phyloP scores from a whole-genome alignment of 345 rosid genomes.

The Murraya koenigii region DNA sequence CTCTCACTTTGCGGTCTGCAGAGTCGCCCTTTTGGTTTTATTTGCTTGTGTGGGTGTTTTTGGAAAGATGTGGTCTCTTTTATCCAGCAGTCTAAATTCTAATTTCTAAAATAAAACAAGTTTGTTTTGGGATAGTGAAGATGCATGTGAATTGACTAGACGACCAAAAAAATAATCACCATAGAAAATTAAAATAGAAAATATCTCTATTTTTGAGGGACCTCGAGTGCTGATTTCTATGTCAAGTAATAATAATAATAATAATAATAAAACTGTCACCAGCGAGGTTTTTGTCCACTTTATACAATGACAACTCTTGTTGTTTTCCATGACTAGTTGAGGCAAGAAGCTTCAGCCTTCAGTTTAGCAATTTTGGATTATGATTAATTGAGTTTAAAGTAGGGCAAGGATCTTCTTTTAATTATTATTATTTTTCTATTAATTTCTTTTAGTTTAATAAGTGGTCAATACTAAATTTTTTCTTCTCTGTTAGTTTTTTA shows the following conservation, averaged over 20 bases:
- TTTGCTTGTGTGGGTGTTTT: slow-evolving; percentile 20
- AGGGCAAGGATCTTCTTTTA: too few species aligned
- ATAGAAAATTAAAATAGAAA: not conserved
- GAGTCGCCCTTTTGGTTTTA: slow-evolving; percentile 17
- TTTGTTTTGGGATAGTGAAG: slow-evolving; percentile 10
- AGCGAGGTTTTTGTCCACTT: slow-evolving; percentile 34
- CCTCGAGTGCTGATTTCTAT: slow-evolving; percentile 30
- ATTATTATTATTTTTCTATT: too few species aligned
- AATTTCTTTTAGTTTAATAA: too few species aligned
- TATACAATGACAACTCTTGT: slow-evolving; percentile 14
- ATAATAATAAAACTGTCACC: slow-evolving; percentile 15
- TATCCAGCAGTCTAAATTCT: not conserved
- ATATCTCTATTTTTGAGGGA: slow-evolving; percentile 34
- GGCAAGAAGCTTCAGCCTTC: slow-evolving; percentile 56
- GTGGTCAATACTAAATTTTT: too few species aligned
- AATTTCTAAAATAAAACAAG: not conserved
- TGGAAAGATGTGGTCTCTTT: slow-evolving; percentile 7
- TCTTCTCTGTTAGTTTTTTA: too few species aligned
- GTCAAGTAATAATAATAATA: slow-evolving; percentile 10
- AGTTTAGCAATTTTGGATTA: too few species aligned
- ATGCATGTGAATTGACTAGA: slow-evolving; percentile 33
- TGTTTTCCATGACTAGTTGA: slow-evolving; percentile 1
- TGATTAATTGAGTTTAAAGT: too few species aligned
- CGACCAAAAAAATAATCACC: not conserved
- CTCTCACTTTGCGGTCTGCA: slow-evolving; percentile 15